Conservation (phyloP, 2,329 filamentous ascomycete species). For the Fusarium pseudoanthophilum region DNA sequence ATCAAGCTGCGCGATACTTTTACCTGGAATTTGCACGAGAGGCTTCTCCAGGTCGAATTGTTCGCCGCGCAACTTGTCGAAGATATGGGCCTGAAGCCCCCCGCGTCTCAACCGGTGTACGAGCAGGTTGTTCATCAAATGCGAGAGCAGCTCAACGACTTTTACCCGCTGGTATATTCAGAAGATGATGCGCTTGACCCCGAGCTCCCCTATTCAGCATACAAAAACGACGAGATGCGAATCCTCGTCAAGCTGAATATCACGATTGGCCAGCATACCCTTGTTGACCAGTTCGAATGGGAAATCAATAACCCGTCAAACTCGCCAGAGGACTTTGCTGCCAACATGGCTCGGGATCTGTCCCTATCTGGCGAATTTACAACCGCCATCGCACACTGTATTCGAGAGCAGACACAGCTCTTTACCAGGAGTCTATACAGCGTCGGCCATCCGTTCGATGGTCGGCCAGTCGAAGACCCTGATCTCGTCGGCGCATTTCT, state of each 20-base stretch:
- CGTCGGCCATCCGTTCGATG: constrained; percentile 93
- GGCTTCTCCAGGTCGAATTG: constrained; percentile 79
- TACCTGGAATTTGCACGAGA: constrained; percentile 97
- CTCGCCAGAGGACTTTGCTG: constrained; percentile 93
- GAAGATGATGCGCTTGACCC: constrained; percentile 92
- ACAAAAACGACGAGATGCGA: constrained; percentile 99
- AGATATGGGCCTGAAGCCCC: constrained; percentile 83
- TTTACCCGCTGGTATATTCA: constrained; percentile 90
- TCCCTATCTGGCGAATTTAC: constrained; percentile 95
- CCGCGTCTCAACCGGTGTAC: constrained; percentile 71
- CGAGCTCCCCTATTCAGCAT: constrained; percentile 88
- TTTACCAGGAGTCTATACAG: constrained; percentile 95
- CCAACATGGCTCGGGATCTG: constrained; percentile 87
- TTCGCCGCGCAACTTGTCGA: constrained; percentile 93
- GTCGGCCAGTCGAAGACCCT: constrained; percentile 89
- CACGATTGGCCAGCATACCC: constrained; percentile 92
- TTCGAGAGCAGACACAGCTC: constrained; percentile 93
- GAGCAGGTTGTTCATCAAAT: constrained; percentile 75
- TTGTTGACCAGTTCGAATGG: constrained; percentile 99
- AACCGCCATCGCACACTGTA: constrained; percentile 96
- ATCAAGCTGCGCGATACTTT: constrained; percentile 96
- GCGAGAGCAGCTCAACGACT: constrained; percentile 90
- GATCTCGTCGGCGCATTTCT: constrained; percentile 89
- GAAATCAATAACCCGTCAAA: constrained; percentile 96
- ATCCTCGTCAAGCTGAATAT: constrained; percentile 96